phyloP scores from a whole-genome alignment of 2,329 filamentous ascomycete genomes.

The Pestalotiopsis fici region DNA sequence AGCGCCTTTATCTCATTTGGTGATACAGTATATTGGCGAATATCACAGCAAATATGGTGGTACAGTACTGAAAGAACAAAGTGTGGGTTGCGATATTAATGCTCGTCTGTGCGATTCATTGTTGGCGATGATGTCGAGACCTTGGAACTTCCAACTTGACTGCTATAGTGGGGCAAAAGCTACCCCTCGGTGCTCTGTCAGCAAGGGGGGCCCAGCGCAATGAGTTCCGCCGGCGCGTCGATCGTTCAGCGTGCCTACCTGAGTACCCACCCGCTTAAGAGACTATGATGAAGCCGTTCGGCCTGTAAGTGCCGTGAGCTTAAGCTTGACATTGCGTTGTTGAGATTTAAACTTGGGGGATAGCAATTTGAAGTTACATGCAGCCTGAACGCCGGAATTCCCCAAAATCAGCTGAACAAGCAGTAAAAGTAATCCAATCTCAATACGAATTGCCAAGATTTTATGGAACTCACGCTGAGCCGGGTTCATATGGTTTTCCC shows the following conservation, averaged over 20 bases:
- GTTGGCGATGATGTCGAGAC: slow-evolving; percentile 1
- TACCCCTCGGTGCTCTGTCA: slow-evolving; percentile 1
- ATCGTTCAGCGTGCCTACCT: neutral
- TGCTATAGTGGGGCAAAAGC: slow-evolving; percentile 3
- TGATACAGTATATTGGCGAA: neutral
- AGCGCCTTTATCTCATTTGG: neutral
- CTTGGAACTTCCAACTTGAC: neutral
- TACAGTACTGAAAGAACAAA: neutral
- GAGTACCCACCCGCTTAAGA: neutral
- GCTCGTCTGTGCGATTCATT: neutral
- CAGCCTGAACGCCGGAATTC: neutral
- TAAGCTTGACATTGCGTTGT: neutral
- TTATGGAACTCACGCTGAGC: neutral
- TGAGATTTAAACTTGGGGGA: neutral
- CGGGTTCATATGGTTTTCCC: neutral
- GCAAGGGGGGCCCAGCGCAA: neutral
- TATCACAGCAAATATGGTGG: neutral
- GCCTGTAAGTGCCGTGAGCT: neutral
- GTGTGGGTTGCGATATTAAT: neutral
- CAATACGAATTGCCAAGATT: neutral
- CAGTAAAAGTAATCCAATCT: neutral
- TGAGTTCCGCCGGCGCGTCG: neutral
- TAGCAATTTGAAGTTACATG: neutral
- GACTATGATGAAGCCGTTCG: neutral
- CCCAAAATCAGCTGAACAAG: neutral